Percentiles rank a stretch among this genome's conserved stretches.
phyloP scores from a whole-genome alignment of 2,329 filamentous ascomycete genomes.

The Penicillium hordei region DNA sequence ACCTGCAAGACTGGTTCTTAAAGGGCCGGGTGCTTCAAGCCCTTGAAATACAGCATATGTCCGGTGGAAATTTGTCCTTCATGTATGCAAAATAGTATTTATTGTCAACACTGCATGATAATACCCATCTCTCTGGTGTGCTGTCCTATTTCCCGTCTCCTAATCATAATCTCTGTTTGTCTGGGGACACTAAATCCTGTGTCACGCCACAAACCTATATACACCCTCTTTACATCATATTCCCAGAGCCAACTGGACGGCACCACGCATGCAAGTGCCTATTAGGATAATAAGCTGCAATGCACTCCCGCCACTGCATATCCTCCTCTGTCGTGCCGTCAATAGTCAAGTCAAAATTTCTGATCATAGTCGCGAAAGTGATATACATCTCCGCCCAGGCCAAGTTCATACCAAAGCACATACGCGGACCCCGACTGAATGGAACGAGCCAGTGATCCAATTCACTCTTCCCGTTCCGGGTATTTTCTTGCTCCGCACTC shows the following conservation, averaged over 20 bases:
- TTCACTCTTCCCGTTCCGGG: background rate
- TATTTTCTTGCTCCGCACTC: background rate
- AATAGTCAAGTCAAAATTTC: background rate
- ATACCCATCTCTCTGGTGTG: too few relatives aligned
- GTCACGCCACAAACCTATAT: background rate
- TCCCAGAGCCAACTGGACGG: background rate
- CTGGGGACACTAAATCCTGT: background rate
- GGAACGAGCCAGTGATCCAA: constrained; percentile 1
- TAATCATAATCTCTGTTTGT: background rate
- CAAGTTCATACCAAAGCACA: constrained; percentile 6
- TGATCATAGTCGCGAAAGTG: background rate
- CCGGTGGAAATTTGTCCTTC: background rate
- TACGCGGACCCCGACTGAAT: background rate
- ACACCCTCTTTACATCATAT: background rate
- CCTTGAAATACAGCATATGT: background rate
- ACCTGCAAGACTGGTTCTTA: too few relatives aligned
- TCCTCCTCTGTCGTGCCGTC: background rate
- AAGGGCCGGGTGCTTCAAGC: too few relatives aligned
- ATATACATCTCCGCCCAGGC: constrained; percentile 3
- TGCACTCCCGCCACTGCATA: constrained; percentile 4
- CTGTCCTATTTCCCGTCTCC: background rate
- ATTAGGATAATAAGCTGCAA: background rate
- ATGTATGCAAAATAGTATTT: background rate
- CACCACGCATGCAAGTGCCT: constrained; percentile 4
- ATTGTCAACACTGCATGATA: background rate